Conservation (phyloP, 2,329 filamentous ascomycete species). For the Juglanconis oblonga region DNA sequence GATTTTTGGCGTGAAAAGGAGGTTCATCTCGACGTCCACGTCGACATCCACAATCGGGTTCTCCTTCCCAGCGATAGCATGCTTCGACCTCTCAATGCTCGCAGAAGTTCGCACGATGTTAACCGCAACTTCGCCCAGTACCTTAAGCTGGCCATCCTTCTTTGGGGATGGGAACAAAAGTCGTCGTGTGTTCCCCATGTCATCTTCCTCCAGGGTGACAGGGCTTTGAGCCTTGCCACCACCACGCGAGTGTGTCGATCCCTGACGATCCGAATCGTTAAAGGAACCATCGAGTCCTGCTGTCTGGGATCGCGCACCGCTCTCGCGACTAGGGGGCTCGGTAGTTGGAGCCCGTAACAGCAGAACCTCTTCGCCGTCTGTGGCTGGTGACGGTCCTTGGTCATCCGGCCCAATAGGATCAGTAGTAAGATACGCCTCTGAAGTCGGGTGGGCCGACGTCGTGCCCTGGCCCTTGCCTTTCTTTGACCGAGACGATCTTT, state of each 20-base stretch:
- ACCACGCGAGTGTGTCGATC: slow-evolving; percentile 53
- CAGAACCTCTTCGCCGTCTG: slow-evolving; percentile 21
- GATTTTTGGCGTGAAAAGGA: slow-evolving; percentile 29
- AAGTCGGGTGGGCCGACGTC: slow-evolving; percentile 42
- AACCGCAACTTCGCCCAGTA: slow-evolving; percentile 55
- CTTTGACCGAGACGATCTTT: slow-evolving; percentile 41
- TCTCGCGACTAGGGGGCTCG: slow-evolving; percentile 20
- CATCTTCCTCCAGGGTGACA: slow-evolving; percentile 49
- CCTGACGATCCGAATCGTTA: slow-evolving; percentile 30
- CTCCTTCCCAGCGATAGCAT: slow-evolving; percentile 39
- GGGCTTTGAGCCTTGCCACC: slow-evolving; percentile 57
- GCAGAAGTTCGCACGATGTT: slow-evolving; percentile 48
- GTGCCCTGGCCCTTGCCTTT: slow-evolving; percentile 50
- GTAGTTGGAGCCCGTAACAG: slow-evolving; percentile 18
- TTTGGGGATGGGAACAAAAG: slow-evolving; percentile 75
- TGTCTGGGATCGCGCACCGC: slow-evolving; percentile 26
- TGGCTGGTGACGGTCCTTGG: slow-evolving; percentile 22
- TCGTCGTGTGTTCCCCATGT: slow-evolving; percentile 60
- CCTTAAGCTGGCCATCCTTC: slow-evolving; percentile 60
- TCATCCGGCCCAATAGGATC: slow-evolving; percentile 51
- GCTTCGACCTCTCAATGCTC: slow-evolving; percentile 35
- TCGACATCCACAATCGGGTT: slow-evolving; percentile 26
- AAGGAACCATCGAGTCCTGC: slow-evolving; percentile 4
- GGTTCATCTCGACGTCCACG: slow-evolving; percentile 6
- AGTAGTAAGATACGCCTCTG: slow-evolving; percentile 52